These are phyloP conservation scores for Kodamaea kakaduensis DNA, from an alignment of 805 yeast species.

Conservation along the genomic window DNA sequence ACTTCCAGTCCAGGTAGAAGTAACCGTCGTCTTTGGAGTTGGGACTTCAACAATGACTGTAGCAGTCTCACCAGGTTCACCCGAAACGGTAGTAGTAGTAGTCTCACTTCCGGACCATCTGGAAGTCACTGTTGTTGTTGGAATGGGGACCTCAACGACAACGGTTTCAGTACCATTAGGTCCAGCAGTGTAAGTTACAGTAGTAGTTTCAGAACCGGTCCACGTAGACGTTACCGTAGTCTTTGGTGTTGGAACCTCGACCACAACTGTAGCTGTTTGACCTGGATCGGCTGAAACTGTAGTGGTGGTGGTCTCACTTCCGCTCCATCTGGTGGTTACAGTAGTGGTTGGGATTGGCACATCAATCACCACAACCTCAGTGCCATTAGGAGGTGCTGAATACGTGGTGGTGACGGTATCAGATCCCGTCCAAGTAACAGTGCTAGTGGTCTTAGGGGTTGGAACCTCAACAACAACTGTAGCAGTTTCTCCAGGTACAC, in stretches of 20 bases:
- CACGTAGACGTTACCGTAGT: constrained; percentile 8
- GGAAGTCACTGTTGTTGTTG: not conserved
- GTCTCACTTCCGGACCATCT: constrained; percentile 1
- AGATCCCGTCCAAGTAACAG: constrained; percentile 13
- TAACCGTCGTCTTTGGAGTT: not conserved
- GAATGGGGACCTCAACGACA: constrained; percentile 6
- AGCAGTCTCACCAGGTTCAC: constrained; percentile 6
- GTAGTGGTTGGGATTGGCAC: not conserved
- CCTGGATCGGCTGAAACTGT: constrained; percentile 8
- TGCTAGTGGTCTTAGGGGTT: constrained; percentile 9
- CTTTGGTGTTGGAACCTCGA: constrained; percentile 13
- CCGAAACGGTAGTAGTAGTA: not conserved
- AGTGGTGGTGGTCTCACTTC: constrained; percentile 5
- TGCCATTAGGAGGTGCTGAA: constrained; percentile 6
- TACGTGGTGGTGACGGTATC: not conserved
- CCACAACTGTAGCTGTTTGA: constrained; percentile 13
- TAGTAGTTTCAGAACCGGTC: not conserved
- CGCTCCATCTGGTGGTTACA: constrained; percentile 1
- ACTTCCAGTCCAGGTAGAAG: constrained; percentile 2
- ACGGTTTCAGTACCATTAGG: constrained; percentile 12
- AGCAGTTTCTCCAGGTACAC: constrained; percentile 2
- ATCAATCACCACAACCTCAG: constrained; percentile 12
- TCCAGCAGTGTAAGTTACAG: constrained; percentile 5
- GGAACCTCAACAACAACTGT: constrained; percentile 8
- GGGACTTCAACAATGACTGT: constrained; percentile 12